Base-by-base conservation (phyloP, 495 filamentous ascomycete species). In the Penicillium antarcticum region DNA sequence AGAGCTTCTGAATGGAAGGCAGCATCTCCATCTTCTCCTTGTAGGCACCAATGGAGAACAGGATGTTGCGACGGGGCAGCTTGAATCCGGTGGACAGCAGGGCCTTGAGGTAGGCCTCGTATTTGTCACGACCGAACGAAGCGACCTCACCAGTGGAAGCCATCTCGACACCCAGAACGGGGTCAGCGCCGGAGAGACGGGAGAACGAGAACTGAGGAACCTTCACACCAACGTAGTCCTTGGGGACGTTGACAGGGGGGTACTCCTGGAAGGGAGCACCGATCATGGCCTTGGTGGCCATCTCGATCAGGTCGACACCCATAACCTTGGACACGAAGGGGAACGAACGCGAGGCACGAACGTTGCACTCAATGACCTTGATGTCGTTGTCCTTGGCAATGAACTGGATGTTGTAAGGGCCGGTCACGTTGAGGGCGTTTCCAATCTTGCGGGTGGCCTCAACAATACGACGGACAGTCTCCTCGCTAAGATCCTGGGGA, bases 371-470 rank as follows among this genome's bases (percentile, higher is more conserved):
- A 55, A 98, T 98, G 54, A 66, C 94, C 78, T 97, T 98, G 74
- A 98, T 97, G 58, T 97, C 94, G 63, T 97, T 97, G 69, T 97
- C 91, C 76, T 98, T 98, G 45, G 94, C 94, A 60, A 98, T 98
- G 74, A 98, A 98, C 69, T 98, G 94, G 53, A 98, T 98, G 73
- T 98, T 98, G 80, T 86, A 96, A 17, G 94, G 94, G 38, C 94
- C 94, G 35, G 94, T 97, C 41, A 98, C 87, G 61, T 97, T 96
- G 18, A 98, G 83, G 23, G 95, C 94, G 56, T 88, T 85, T 49
- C 87, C 94, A 47, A 98, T 98, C 80, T 96, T 96, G 49, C 88
- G 79, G 8, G 94, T 98, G 11, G 94, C 94, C 62, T 96, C 92
- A 67, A 90, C 91, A 43, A 98, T 97, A 50, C 92, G 82, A 52